Base-by-base conservation (phyloP, 1,139 yeast species). In the Kodamaea alishanica region DNA sequence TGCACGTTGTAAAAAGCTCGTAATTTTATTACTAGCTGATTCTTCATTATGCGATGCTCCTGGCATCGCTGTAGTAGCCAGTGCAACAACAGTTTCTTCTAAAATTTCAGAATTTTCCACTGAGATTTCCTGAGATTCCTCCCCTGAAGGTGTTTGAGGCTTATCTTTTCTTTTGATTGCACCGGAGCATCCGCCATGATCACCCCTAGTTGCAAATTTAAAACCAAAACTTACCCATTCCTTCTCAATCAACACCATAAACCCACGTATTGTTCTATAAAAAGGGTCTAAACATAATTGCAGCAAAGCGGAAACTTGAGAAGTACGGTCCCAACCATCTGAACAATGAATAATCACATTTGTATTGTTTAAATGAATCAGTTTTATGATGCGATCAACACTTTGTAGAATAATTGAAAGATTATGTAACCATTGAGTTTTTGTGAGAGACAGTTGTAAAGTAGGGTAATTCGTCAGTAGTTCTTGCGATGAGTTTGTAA, bases 291-390 rank as follows among this genome's bases (percentile, higher is more conserved):
- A 69, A 55, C 96, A 87, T 6, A 94, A 64, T 60, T 92, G 95
- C 32, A 90, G 80, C 43, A 92, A 64, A 4, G 96, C 84, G 7
- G 90, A 77, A 1, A 90, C 77, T 56, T 92, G 97, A 0, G 97
- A 79, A 0, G 98, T 94, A 43, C 98, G 70, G 58, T 92, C 98
- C 98, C 98, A 92, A 0, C 98, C 98, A 64, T 92, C 98, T 0
- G 97, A 89, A 57, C 98, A 92, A 62, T 92, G 98, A 8, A 94
- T 76, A 6, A 92, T 58, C 6, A 92, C 77, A 58, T 90, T 94
- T 9, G 95, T 84, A 44, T 83, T 81, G 55, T 88, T 86, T 51
- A 83, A 77, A 45, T 87, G 88, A 20, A 92, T 75, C 23, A 92
- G 84, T 51, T 87, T 84, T 28, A 84, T 79, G 36, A 92, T 76